Base-by-base conservation (phyloP, 495 filamentous ascomycete genomes). In the Daldinia bambusicola region DNA sequence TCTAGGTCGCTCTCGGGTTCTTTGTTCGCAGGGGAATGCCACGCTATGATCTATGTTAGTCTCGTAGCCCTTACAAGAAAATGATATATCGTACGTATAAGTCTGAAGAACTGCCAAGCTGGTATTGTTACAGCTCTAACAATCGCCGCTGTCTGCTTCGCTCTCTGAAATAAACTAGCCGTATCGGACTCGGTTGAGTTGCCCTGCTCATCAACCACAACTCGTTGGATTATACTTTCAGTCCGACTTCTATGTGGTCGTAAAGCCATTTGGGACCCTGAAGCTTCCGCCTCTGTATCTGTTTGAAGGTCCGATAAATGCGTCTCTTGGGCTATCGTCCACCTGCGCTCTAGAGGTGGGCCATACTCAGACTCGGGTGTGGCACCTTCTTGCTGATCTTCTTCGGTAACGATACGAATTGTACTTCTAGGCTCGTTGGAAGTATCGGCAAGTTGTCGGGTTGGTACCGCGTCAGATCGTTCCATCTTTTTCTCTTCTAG, bases 31-130 rank as follows among this genome's bases (percentile, higher is more conserved):
- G 86, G 86, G 2, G 92, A 89, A 37, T 89, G 86, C 78, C 92
- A 92, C 72, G 93, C 89, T 68, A 87, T 86, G 68, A 88, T 88
- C 87, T 84, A 89, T 45, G 87, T 89, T 80, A 89, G 84, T 68
- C 71, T 43, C 26, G 50, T 18, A 32, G 31, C 6, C 55, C 2
- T 18, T 38, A 8, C 18, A 20, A 22, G 61, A 31, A n/a, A 18
- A 13, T 20, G 34, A 40, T 30, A 68, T 20, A 53, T 81, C 89
- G 69, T 80, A 92, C 91, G 93, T 63, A 96, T 94, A 41, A 97
- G 80, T 74, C 89, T 92, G 79, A 97, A 98, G 74, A 99, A 98
- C 74, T 97, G 95, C 95, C 95, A 99, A 12, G 95, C 95, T 12
- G 95, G 95, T 85, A 99, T 97, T 76, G 95, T 88, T 13, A 98